These are phyloP conservation scores for Amanita jacksonii DNA, from an alignment of 768 basidiomycete genomes.

Conservation along the genomic window DNA sequence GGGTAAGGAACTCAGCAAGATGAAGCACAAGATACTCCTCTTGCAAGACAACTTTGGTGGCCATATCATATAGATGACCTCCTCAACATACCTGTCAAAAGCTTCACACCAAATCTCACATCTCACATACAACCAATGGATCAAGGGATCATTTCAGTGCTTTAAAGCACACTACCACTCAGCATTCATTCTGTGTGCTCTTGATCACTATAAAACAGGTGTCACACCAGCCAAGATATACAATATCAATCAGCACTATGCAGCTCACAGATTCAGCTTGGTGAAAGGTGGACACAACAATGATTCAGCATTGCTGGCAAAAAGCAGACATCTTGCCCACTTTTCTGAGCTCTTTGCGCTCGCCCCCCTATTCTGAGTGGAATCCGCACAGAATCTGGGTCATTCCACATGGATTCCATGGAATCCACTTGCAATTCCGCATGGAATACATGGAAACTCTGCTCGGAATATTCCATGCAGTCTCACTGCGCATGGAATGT, in stretches of 20 bases:
- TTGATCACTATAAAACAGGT: slow-evolving; percentile 20
- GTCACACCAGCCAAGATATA: slow-evolving; percentile 21
- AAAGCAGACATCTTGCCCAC: no score
- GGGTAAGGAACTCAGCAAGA: slow-evolving; percentile 18
- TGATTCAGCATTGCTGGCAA: no score
- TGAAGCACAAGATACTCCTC: slow-evolving; percentile 20
- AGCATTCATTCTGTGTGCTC: slow-evolving; percentile 12
- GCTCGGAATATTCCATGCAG: no score
- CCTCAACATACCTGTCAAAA: slow-evolving; percentile 18
- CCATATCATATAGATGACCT: slow-evolving; percentile 16
- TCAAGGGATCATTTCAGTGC: slow-evolving; percentile 25
- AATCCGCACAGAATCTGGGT: no score
- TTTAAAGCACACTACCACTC: slow-evolving; percentile 26
- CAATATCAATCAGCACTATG: slow-evolving; percentile 25
- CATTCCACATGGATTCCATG: no score
- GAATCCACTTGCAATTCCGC: no score
- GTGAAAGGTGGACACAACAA: slow-evolving; percentile 5
- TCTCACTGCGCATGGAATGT: no score
- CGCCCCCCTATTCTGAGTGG: no score
- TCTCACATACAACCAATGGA: slow-evolving; percentile 28
- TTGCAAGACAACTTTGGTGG: slow-evolving; percentile 23
- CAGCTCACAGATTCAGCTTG: slow-evolving; percentile 19
- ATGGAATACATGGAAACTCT: no score
- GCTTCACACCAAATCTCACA: slow-evolving; percentile 27
- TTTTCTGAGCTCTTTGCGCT: no score